phyloP scores from a whole-genome alignment of 192 early-diverging fungal species.

The Coemansia sp. region DNA sequence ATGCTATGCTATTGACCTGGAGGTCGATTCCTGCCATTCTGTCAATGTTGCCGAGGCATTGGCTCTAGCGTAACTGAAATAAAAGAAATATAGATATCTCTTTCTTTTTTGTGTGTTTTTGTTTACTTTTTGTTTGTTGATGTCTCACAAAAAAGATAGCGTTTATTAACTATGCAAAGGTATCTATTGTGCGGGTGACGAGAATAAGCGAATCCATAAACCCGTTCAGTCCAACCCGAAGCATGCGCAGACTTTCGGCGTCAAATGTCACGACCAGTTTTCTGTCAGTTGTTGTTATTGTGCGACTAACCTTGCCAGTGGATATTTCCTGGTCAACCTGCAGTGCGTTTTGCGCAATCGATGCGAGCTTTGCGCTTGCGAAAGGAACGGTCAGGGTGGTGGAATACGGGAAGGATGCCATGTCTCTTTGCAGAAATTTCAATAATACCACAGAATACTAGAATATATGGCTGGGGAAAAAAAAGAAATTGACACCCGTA shows the following conservation, averaged over 20 bases:
- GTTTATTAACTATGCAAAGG: conserved; percentile 16
- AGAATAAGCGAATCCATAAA: conserved; percentile 55
- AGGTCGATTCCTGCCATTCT: conserved; percentile 47
- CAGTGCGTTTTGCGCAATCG: conserved; percentile 33
- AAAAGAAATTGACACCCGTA: no score
- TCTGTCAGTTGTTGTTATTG: conserved; percentile 1
- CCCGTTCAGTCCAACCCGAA: conserved; percentile 47
- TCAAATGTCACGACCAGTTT: conserved; percentile 23
- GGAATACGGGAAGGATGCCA: conserved; percentile 17
- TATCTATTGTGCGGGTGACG: conserved; percentile 39
- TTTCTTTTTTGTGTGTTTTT: neutral
- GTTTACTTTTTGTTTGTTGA: conserved; percentile 8
- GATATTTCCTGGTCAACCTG: conserved; percentile 39
- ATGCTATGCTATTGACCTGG: conserved; percentile 52
- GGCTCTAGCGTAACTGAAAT: conserved; percentile 18
- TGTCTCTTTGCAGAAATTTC: neutral
- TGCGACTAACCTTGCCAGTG: conserved; percentile 27
- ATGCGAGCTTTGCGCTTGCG: conserved; percentile 16
- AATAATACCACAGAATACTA: no score
- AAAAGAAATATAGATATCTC: neutral
- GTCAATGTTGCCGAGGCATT: conserved; percentile 43
- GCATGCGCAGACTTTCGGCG: conserved; percentile 29
- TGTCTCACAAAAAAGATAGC: neutral
- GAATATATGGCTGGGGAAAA: no score
- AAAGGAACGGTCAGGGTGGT: conserved; percentile 34